Evolutionary conservation across 805 yeast species (phyloP).

Genomic region (Schizosaccharomyces pombe): DNA sequence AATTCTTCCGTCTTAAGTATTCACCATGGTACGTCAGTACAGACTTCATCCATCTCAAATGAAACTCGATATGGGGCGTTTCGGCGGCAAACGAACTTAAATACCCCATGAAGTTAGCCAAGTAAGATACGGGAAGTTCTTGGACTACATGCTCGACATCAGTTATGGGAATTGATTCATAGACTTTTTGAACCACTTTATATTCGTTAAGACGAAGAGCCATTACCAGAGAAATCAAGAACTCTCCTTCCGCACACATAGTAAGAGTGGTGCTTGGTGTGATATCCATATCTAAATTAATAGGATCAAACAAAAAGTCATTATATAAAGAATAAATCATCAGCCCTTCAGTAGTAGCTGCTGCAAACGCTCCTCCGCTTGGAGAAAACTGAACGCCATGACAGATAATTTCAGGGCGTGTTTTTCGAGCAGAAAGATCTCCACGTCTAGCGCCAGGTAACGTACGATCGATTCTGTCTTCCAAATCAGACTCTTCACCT

Average conservation of each 20-base stretch:
- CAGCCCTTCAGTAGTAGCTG: conserved; percentile 86
- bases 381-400: conserved; percentile 67
- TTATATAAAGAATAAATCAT: conserved; percentile 62
- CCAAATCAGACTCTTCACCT: conserved; percentile 70
- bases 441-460: conserved; percentile 77
- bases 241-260: conserved; percentile 17
- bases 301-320: conserved; percentile 64
- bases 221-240: conserved; percentile 66
- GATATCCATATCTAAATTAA: conserved; percentile 76
- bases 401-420: conserved; percentile 66
- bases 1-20: conserved; percentile 38
- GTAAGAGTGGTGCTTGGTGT: conserved; percentile 52
- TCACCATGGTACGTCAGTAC: conserved; percentile 54
- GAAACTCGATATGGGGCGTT: conserved; percentile 66
- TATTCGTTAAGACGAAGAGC: conserved; percentile 75
- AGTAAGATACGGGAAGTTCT: conserved; percentile 58
- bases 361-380: conserved; percentile 71
- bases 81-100: conserved; percentile 44
- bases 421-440: conserved; percentile 52
- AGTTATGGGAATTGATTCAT: conserved; percentile 44
- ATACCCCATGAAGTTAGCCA: conserved; percentile 40
- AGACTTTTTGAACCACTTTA: conserved; percentile 45
- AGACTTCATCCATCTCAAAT: conserved; percentile 55
- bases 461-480: conserved; percentile 49
- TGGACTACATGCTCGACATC: conserved; percentile 45